These are phyloP conservation scores for Nakaseomyces kungkrabaensis DNA, from an alignment of 1,139 yeast species.

Conservation along the genomic window DNA sequence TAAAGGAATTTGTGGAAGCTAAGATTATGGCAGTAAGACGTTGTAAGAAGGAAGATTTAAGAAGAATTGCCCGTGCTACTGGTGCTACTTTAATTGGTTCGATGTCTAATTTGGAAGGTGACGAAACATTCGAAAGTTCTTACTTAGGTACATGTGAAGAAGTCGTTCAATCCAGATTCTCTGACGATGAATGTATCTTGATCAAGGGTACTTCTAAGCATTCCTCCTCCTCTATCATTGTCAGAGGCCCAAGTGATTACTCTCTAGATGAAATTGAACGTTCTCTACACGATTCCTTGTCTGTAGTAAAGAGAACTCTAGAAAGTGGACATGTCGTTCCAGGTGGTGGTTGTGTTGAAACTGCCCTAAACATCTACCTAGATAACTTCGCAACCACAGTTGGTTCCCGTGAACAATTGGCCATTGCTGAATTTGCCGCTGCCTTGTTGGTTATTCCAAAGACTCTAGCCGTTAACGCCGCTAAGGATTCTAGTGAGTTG, in stretches of 20 bases:
- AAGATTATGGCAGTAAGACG: slow-evolving; percentile 97
- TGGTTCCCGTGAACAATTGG: slow-evolving; percentile 95
- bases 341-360: slow-evolving; percentile 98
- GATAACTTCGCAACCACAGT: slow-evolving; percentile 97
- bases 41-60: slow-evolving; percentile 91
- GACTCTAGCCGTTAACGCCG: slow-evolving; percentile 95
- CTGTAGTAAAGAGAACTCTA: slow-evolving; percentile 91
- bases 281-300: slow-evolving; percentile 85
- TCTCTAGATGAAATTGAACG: slow-evolving; percentile 98
- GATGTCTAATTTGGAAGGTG: slow-evolving; percentile 93
- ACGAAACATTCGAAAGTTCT: slow-evolving; percentile 84
- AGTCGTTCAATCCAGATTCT: slow-evolving; percentile 81
- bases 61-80: slow-evolving; percentile 95
- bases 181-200: slow-evolving; percentile 95
- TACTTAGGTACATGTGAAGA: slow-evolving; percentile 87
- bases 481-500: slow-evolving; percentile 90
- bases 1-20: slow-evolving; percentile 91
- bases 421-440: slow-evolving; percentile 93
- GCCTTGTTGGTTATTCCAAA: slow-evolving; percentile 89
- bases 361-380: slow-evolving; percentile 87
- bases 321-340: slow-evolving; percentile 95
- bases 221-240: slow-evolving; percentile 81
- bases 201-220: slow-evolving; percentile 92
- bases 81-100: slow-evolving; percentile 88
- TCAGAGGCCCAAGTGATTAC: slow-evolving; percentile 95